Evolutionary conservation across 768 basidiomycete genomes (phyloP), one percentile per base, ranked within the genome.

Genomic region (Tephrocybe sp.): DNA sequence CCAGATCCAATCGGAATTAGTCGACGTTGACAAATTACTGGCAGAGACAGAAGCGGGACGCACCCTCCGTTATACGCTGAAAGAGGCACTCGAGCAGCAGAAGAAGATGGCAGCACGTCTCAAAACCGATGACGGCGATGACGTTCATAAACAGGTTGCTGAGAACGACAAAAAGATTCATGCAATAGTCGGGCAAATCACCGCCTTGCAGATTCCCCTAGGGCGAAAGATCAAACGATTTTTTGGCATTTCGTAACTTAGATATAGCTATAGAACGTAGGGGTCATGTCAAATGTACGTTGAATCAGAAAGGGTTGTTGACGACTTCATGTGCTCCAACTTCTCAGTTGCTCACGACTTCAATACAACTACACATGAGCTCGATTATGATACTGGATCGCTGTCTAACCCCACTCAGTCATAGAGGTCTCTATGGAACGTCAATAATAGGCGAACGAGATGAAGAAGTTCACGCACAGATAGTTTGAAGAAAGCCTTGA

Each of bases 41-140:
- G 58, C 60, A 26, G 65, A 67, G 47, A 67, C 67, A 0, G 51
- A 64, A 16, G 67, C 65, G 9, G 67, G 65, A n/a, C 58, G 56
- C 16, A 55, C 64, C 1, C 41, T 69, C 1, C 62, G 63, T 40
- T 45, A 28, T 18, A 47, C 54, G 0, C 56, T 66, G 9, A 59
- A 61, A 37, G 57, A 58, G 34, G 46, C 61, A n/a, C 57, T 69
- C 16, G 51, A 47, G 9, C 56, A 60, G n/a, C 64, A 64, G 51
- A 60, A 59, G 38, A 53, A 62, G 40, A 42, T 58, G n/a, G 55
- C 59, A 8, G 43, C 52, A n/a, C 42, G 39, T 26, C 55, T 61
- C 11, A 40, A 26, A 7, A 31, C 53, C 15, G 56, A 63, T 19
- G 51, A 36, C 9, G 24, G 47, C 19, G 49, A 38, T 4, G 49